Percentiles rank a stretch among this genome's conserved stretches.
Conservation (phyloP, 305 asterid species). For the Solanum hybrid region DNA sequence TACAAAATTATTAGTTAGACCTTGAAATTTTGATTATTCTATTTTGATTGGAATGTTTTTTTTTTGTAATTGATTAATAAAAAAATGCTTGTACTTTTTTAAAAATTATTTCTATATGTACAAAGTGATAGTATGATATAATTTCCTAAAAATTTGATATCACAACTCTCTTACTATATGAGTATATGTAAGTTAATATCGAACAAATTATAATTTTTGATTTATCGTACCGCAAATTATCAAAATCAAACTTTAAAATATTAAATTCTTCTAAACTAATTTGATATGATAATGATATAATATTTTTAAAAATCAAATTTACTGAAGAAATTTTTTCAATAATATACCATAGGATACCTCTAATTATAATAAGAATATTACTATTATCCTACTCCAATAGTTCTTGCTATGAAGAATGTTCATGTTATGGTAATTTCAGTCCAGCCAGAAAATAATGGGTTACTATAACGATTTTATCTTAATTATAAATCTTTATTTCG, state of each 20-base stretch:
- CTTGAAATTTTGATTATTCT: not conserved
- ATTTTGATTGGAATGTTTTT: not conserved
- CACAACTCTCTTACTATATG: no score
- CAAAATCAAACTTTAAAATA: no score
- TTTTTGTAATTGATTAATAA: no score
- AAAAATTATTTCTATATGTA: not conserved
- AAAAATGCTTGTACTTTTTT: no score
- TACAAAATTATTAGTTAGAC: not conserved
- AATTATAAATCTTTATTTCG: not conserved
- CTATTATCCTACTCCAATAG: not conserved
- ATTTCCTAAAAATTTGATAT: no score
- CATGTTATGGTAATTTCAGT: not conserved
- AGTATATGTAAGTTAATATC: no score
- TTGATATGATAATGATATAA: no score
- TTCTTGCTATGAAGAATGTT: not conserved
- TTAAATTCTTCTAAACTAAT: not conserved
- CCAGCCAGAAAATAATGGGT: not conserved
- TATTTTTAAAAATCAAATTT: no score
- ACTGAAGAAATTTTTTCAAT: not conserved
- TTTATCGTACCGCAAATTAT: no score
- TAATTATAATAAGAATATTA: no score
- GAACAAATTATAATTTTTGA: no score
- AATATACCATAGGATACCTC: not conserved
- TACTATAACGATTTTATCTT: not conserved
- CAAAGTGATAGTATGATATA: not conserved